These are phyloP conservation scores for Rubia occidens DNA, from an alignment of 305 asterid species.

Conservation along the genomic window DNA sequence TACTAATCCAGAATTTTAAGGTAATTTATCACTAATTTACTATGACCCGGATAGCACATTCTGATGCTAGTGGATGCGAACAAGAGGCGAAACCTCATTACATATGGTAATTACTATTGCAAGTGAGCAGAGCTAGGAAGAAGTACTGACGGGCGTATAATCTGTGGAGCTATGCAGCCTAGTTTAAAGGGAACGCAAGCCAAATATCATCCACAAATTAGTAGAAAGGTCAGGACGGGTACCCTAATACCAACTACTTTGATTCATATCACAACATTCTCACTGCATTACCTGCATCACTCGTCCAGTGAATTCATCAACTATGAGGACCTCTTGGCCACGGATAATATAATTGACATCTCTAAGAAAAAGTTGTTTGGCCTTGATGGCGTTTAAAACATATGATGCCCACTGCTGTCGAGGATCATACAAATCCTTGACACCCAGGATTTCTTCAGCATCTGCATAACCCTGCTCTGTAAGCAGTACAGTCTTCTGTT, in stretches of 20 bases:
- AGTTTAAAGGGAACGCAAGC: background rate
- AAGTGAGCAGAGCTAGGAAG: background rate
- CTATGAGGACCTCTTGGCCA: constrained; percentile 89
- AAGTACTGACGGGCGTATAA: too few relatives aligned
- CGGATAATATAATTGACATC: constrained; percentile 94
- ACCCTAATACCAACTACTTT: background rate
- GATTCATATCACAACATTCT: background rate
- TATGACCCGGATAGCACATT: background rate
- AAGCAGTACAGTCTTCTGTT: constrained; percentile 75
- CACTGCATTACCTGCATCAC: constrained; percentile 75
- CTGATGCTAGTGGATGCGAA: background rate
- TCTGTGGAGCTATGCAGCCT: background rate
- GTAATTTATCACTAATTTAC: background rate
- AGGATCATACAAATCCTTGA: constrained; percentile 94
- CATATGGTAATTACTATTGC: background rate
- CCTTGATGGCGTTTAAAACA: constrained; percentile 83
- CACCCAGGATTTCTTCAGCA: constrained; percentile 90
- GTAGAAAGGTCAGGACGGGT: background rate
- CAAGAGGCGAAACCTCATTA: background rate
- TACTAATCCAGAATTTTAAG: background rate
- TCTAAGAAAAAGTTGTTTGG: constrained; percentile 88
- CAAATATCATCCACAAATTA: background rate
- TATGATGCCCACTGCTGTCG: constrained; percentile 98
- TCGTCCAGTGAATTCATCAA: constrained; percentile 96
- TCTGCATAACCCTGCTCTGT: constrained; percentile 97